Percentiles rank a stretch among this genome's conserved stretches.
Conservation (phyloP, 495 filamentous ascomycete genomes). For the Neurospora tetrasperma region DNA sequence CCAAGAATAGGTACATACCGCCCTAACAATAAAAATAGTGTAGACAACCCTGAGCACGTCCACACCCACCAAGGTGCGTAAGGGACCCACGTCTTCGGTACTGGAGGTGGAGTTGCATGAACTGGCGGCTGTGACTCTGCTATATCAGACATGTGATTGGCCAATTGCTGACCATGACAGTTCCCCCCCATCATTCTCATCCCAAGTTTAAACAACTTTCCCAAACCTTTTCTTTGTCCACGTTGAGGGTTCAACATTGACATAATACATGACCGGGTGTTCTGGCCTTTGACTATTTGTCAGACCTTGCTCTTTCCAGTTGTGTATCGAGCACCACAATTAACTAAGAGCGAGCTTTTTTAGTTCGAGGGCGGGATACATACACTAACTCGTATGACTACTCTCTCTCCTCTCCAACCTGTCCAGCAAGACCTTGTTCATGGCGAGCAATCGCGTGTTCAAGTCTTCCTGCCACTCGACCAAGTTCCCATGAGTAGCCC, state of each 20-base stretch:
- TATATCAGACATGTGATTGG: neutral
- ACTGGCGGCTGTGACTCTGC: neutral
- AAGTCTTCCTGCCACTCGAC: slow-evolving; percentile 13
- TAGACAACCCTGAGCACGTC: neutral
- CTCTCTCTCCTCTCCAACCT: neutral
- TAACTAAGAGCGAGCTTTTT: neutral
- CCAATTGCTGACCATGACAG: neutral
- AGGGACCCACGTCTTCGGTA: neutral
- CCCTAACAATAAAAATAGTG: neutral
- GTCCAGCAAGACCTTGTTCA: slow-evolving; percentile 10
- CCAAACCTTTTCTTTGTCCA: neutral
- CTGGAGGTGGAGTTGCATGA: neutral
- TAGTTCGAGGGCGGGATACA: neutral
- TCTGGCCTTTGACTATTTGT: neutral
- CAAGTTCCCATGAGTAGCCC: slow-evolving; percentile 5
- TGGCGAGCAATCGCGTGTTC: slow-evolving; percentile 9
- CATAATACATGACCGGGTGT: neutral
- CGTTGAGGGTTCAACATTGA: neutral
- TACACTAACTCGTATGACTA: neutral
- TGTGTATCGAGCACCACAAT: neutral
- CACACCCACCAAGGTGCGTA: neutral
- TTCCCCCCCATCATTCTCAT: neutral
- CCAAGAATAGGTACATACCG: too few species aligned
- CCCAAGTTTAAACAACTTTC: neutral
- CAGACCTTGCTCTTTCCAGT: neutral